phyloP scores from a whole-genome alignment of 306 rosid genomes.

The Ammopiptanthus mongolicus region DNA sequence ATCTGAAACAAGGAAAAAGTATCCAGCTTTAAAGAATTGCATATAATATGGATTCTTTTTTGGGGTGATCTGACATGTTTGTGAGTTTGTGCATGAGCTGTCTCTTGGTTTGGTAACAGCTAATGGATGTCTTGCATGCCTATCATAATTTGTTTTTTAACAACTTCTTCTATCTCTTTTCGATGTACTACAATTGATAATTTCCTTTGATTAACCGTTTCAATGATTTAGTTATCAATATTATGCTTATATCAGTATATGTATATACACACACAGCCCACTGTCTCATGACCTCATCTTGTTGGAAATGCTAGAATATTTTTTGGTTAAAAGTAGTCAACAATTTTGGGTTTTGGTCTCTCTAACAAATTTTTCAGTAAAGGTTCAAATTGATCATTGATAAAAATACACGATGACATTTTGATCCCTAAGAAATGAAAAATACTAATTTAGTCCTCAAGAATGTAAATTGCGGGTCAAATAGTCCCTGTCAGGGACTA shows the following conservation, averaged over 20 bases:
- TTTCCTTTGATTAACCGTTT: not conserved
- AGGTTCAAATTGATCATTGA: too few relatives aligned
- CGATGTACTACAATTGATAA: not conserved
- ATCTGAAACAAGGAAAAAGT: slow-evolving; percentile 27
- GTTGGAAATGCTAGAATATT: not conserved
- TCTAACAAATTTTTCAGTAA: too few relatives aligned
- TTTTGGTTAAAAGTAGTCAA: too few relatives aligned
- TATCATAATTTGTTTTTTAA: not conserved
- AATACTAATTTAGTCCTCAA: too few relatives aligned
- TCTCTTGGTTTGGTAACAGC: slow-evolving; percentile 40
- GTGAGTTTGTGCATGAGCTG: slow-evolving; percentile 55
- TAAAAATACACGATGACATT: too few relatives aligned
- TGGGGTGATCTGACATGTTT: slow-evolving; percentile 43
- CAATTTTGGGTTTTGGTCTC: not conserved
- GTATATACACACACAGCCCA: not conserved
- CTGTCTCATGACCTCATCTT: not conserved
- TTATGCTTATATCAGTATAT: not conserved
- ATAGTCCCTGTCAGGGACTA: too few relatives aligned
- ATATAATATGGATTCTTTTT: slow-evolving; percentile 27
- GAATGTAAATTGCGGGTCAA: too few relatives aligned
- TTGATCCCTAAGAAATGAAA: too few relatives aligned
- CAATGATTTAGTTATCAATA: slow-evolving; percentile 19
- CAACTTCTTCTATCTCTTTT: not conserved
- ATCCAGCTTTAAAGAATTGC: slow-evolving; percentile 2
- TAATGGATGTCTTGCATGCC: slow-evolving; percentile 32